phyloP scores from a whole-genome alignment of 1,139 yeast genomes.

The Candida smagusa region DNA sequence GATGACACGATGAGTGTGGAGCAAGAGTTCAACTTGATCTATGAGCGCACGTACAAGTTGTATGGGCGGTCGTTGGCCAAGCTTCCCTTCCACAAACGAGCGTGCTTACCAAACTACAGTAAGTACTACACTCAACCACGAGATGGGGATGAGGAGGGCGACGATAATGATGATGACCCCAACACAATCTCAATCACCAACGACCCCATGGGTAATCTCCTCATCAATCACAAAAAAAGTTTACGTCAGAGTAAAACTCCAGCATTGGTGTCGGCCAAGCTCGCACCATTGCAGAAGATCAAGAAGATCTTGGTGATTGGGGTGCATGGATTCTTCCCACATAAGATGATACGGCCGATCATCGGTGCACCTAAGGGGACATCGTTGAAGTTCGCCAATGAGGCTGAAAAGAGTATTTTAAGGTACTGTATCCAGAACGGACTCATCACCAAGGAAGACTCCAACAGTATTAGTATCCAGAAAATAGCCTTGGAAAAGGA shows the following conservation, averaged over 20 bases:
- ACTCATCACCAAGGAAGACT: slow-evolving; percentile 34
- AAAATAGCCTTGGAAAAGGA: slow-evolving; percentile 92
- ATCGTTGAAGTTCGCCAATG: slow-evolving; percentile 78
- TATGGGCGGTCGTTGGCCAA: slow-evolving; percentile 41
- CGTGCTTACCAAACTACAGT: slow-evolving; percentile 43
- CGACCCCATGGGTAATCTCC: slow-evolving; percentile 44
- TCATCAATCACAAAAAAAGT: slow-evolving; percentile 29
- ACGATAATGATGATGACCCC: slow-evolving; percentile 29
- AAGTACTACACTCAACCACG: slow-evolving; percentile 22
- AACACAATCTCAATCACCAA: slow-evolving; percentile 39
- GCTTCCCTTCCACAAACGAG: slow-evolving; percentile 37
- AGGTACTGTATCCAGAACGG: slow-evolving; percentile 67
- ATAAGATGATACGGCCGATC: slow-evolving; percentile 75
- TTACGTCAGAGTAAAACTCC: slow-evolving; percentile 11
- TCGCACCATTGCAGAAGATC: slow-evolving; percentile 33
- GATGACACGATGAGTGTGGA: slow-evolving; percentile 25
- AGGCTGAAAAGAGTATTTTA: slow-evolving; percentile 74
- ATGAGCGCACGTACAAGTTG: slow-evolving; percentile 38
- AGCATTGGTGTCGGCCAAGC: slow-evolving; percentile 28
- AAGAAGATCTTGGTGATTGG: slow-evolving; percentile 76
- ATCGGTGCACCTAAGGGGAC: slow-evolving; percentile 95
- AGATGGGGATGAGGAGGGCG: slow-evolving; percentile 12
- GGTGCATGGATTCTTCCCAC: slow-evolving; percentile 94
- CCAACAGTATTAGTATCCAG: slow-evolving; percentile 60
- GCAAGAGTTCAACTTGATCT: slow-evolving; percentile 33